Conservation (phyloP, 1,284 basidiomycete species). For the Leccinum solheimii region DNA sequence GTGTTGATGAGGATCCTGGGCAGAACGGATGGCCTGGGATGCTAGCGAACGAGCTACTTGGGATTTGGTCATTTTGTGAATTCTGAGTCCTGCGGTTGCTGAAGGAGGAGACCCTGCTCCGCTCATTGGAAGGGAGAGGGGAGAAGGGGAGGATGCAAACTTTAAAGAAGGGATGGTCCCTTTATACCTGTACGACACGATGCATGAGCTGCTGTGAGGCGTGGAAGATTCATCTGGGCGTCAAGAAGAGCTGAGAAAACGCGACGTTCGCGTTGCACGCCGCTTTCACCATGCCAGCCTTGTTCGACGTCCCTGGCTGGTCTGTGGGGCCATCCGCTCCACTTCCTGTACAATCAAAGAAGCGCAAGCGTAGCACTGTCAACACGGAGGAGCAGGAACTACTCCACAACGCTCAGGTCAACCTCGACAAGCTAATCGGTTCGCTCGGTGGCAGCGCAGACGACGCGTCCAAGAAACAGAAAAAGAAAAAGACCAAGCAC, state of each 20-base stretch:
- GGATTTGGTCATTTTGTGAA: slow-evolving; percentile 16
- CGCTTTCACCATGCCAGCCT: slow-evolving; percentile 34
- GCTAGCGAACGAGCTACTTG: slow-evolving; percentile 1
- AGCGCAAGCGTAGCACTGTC: slow-evolving; percentile 62
- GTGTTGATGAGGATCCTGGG: slow-evolving; percentile 20
- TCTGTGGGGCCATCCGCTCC: slow-evolving; percentile 47
- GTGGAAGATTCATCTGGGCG: slow-evolving; percentile 19
- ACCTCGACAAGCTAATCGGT: slow-evolving; percentile 78
- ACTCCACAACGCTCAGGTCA: slow-evolving; percentile 55
- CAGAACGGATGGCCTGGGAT: slow-evolving; percentile 9
- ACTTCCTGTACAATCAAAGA: slow-evolving; percentile 49
- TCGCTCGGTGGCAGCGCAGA: slow-evolving; percentile 45
- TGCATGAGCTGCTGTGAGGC: slow-evolving; percentile 12
- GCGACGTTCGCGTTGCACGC: slow-evolving; percentile 25
- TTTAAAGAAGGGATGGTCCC: background rate
- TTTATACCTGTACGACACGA: slow-evolving; percentile 30
- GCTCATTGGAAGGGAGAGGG: slow-evolving; percentile 17
- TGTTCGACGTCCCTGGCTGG: slow-evolving; percentile 79
- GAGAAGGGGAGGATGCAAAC: background rate
- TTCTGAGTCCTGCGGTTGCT: slow-evolving; percentile 12
- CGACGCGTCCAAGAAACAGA: slow-evolving; percentile 35
- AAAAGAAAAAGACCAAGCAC: slow-evolving; percentile 32
- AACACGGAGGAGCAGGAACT: slow-evolving; percentile 43
- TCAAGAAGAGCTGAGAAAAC: slow-evolving; percentile 15
- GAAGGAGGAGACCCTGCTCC: background rate